These are phyloP conservation scores for Colletotrichum cereale DNA, from an alignment of 2,329 filamentous ascomycete species.

Conservation along the genomic window DNA sequence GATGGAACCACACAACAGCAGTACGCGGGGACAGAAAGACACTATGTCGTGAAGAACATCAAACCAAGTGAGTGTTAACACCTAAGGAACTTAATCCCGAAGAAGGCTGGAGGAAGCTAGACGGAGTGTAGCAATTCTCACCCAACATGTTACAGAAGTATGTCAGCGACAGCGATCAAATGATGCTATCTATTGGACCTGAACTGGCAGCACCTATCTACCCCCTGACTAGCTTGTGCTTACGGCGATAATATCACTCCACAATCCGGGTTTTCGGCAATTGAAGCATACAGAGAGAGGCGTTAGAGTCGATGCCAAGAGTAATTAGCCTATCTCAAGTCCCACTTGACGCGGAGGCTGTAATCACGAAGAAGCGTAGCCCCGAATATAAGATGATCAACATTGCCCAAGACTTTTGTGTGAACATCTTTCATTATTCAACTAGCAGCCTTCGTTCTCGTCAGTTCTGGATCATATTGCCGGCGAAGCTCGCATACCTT, in stretches of 20 bases:
- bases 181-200: neutral
- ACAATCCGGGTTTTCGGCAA: neutral
- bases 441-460: neutral
- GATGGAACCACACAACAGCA: too few relatives aligned
- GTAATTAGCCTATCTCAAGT: neutral
- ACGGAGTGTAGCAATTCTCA: neutral
- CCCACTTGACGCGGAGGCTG: neutral
- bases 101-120: neutral
- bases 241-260: neutral
- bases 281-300: neutral
- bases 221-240: neutral
- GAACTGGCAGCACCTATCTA: too few relatives aligned
- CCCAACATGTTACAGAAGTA: neutral
- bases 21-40: too few relatives aligned
- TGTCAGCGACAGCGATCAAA: neutral
- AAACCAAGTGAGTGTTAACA: neutral
- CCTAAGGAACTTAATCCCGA: neutral
- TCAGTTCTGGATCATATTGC: neutral
- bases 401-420: neutral
- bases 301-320: neutral
- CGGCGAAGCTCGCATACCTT: neutral
- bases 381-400: neutral
- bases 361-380: neutral
- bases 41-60: too few relatives aligned
- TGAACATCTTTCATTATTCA: neutral